These are phyloP conservation scores for Oleoguttula mirabilis DNA, from an alignment of 495 filamentous ascomycete genomes.

Conservation along the genomic window DNA sequence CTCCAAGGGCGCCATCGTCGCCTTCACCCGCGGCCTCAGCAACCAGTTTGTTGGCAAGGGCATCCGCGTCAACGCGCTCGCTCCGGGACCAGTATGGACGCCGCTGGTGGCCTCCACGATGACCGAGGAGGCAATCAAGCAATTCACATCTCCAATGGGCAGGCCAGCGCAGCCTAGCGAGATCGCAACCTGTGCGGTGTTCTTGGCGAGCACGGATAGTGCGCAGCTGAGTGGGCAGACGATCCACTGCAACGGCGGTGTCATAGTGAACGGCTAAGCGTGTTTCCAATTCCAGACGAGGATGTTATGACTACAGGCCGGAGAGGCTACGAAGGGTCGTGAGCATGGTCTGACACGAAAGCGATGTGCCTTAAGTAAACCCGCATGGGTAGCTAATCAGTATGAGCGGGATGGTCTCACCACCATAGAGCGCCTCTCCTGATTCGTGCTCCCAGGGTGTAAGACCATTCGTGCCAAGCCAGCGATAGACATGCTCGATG, in stretches of 20 bases:
- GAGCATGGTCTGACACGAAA: neutral
- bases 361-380: too few species aligned
- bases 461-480: too few species aligned
- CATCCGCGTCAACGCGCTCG: conserved; percentile 71
- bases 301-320: neutral
- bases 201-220: conserved; percentile 65
- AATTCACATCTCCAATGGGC: conserved; percentile 69
- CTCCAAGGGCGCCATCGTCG: conserved; percentile 70
- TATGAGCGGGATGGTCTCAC: too few species aligned
- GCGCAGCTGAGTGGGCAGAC: conserved; percentile 18
- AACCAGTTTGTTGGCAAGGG: conserved; percentile 62
- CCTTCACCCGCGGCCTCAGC: conserved; percentile 67
- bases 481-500: too few species aligned
- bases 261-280: conserved; percentile 17
- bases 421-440: too few species aligned
- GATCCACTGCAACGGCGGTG: conserved; percentile 23
- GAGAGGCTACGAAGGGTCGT: neutral
- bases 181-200: conserved; percentile 77
- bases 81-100: conserved; percentile 77
- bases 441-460: too few species aligned
- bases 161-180: conserved; percentile 66
- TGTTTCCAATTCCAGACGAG: neutral
- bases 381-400: too few species aligned
- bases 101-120: conserved; percentile 73
- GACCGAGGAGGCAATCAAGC: conserved; percentile 53